phyloP scores from a whole-genome alignment of 1,284 basidiomycete genomes.

The Polyporus tsugae region DNA sequence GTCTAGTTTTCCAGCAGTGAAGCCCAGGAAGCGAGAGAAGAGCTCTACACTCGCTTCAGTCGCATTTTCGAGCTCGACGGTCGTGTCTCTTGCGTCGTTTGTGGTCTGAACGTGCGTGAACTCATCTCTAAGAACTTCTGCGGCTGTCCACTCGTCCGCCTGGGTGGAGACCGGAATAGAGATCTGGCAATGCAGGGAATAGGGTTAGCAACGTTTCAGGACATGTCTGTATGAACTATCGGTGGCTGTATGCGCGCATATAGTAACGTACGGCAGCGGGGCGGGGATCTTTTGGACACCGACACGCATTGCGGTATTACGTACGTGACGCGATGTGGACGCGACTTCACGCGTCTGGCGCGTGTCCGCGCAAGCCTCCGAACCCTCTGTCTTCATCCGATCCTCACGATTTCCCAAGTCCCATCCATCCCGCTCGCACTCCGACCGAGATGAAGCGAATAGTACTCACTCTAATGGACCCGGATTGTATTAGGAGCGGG shows the following conservation, averaged over 20 bases:
- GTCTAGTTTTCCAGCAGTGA: constrained; percentile 69
- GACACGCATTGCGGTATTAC: constrained; percentile 4
- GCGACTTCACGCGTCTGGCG: constrained; percentile 13
- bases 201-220: constrained; percentile 18
- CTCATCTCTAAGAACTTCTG: constrained; percentile 88
- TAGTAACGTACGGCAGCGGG: not conserved
- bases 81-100: constrained; percentile 60
- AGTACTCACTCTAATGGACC: constrained; percentile 68
- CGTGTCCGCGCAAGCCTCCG: constrained; percentile 10
- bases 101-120: constrained; percentile 75
- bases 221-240: not conserved
- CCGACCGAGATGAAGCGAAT: not conserved
- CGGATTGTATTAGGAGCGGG: constrained; percentile 68
- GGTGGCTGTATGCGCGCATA: constrained; percentile 12
- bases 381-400: not conserved
- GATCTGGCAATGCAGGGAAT: constrained; percentile 53
- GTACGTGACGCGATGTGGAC: constrained; percentile 5
- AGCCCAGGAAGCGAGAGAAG: constrained; percentile 81
- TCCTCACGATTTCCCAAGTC: not conserved
- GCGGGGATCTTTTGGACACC: not conserved
- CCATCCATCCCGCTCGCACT: not conserved
- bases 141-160: constrained; percentile 86
- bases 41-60: constrained; percentile 79
- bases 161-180: constrained; percentile 85
- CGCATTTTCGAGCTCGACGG: constrained; percentile 59